Base-by-base conservation (phyloP, 352 stramenopile genomes). In the Thalassiosira sp. region DNA sequence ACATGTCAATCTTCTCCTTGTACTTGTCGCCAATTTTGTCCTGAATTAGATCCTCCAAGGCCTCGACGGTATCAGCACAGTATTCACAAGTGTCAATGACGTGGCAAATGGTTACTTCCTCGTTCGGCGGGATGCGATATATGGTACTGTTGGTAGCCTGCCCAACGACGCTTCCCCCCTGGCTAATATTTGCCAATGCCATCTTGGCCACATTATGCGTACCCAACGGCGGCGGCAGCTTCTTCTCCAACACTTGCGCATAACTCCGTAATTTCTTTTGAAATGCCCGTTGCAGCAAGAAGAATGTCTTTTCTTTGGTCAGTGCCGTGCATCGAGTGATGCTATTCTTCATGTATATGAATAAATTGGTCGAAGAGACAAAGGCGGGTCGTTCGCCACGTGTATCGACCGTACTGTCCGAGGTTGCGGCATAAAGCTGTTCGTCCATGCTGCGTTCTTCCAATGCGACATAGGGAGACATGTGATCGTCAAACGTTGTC, bases 51-150 rank as follows among this genome's bases (percentile, higher is more conserved):
- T 99, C 96, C 87, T 99, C 95, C 81, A 99, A 92, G 22, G 97
- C 97, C 77, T 97, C 95, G 7, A 97, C 83, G 6, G 97, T 99
- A 60, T 99, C 97, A 0, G 95, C 95, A 65, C 96, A 99, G 81
- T 99, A 99, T 81, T 98, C 96, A 16, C 96, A 97, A 11, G 97
- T 99, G 89, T 98, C 98, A 73, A 99, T 96, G 3, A 98, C 95
- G 74, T 98, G 97, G 76, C 96, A 98, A 27, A 98, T 87, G 25
- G 96, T 95, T 53, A 97, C 94, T 85, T 98, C 95, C 62, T 97
- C 95, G 57, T 96, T 96, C 33, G 92, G 82, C 7, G 88, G 87
- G 56, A 98, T 83, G 18, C 66, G 52, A 65, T 90, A 91, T 7
- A 73, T 33, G 28, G 35, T 49, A 2, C 53, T 79, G 18, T 67